Evolutionary conservation across 225 moss, liverwort and hornwort species (phyloP).

Genomic region (Thuidium tamariscinum): DNA sequence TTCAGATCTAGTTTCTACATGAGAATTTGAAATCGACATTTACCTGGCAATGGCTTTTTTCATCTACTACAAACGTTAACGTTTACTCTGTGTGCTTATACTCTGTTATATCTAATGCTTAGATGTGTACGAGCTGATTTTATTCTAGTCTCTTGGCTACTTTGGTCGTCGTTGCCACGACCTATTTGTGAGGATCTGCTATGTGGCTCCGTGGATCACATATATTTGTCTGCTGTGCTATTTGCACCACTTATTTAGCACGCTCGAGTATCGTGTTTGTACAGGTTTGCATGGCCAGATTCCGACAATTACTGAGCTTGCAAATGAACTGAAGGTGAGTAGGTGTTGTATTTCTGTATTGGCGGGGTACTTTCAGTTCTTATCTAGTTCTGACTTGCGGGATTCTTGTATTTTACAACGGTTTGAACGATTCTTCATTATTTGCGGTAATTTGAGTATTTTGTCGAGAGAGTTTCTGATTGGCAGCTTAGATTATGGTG

Average conservation of each 20-base stretch:
- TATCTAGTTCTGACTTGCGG: background rate
- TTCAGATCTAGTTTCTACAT: background rate
- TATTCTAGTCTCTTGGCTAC: background rate
- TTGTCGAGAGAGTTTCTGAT: background rate
- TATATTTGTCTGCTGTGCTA: background rate
- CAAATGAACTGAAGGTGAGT: constrained; percentile 13
- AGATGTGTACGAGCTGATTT: background rate
- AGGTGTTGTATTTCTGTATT: background rate
- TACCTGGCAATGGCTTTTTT: background rate
- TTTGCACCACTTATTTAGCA: background rate
- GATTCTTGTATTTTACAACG: background rate
- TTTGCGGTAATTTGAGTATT: background rate
- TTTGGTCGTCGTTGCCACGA: background rate
- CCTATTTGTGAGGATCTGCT: background rate
- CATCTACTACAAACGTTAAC: background rate
- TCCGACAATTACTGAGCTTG: constrained; percentile 3
- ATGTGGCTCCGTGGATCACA: background rate
- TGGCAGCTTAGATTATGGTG: background rate
- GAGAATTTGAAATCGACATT: background rate
- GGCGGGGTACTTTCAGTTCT: background rate
- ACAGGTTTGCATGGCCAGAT: constrained; percentile 16
- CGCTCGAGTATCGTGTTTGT: background rate
- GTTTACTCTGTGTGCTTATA: background rate
- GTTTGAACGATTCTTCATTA: background rate
- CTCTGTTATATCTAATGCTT: background rate